Base-by-base conservation (phyloP, 345 rosid genomes). In the Linum lewisii region DNA sequence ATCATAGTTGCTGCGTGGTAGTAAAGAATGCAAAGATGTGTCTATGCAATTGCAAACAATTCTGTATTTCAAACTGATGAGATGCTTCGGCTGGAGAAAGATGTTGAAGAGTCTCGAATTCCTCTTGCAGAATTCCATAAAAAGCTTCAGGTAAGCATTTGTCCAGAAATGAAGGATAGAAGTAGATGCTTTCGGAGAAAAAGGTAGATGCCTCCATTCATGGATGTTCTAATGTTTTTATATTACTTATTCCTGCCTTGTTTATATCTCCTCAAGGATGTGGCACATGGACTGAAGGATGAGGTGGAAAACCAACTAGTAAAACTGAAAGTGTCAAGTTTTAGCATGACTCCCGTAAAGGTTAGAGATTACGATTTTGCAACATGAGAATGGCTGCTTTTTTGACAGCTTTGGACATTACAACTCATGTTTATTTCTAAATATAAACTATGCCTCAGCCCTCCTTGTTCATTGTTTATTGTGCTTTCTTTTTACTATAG, bases 291-390 rank as follows among this genome's bases (percentile, higher is more conserved):
- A 53, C 63, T 89, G 66, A 93, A 93, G 76, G 77, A 74, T 60
- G 99, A 93, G 78, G 70, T 93, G 51, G 75, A 83, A 67, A 69
- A 76, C 66, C 85, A 84, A 62, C 59, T 93, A 73, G 54, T 85
- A 62, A 76, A 75, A 32, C 88, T 81, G 65, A 82, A 83, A 68
- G 91, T 89, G 70, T 81, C 95, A 70, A 84, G 74, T 73, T 87
- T 85, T 78, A 85, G 84, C 79, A 80, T 89, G 91, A 63, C 85
- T 53, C 86, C 81, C 6, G 97, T 84, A 59, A 93, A 89, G 99
- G 99, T 88, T 73, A 68, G 84, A 21, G 26, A 21, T 69, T 73
- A n/a, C 62, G 38, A 36, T 56, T 66, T 47, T 50, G 19, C 56
- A 57, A 50, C 55, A 19, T n/a, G 51, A 58, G 34, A 36, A 21